These are phyloP conservation scores for Cyberlindnera suaveolens DNA, from an alignment of 805 yeast species.

Conservation along the genomic window DNA sequence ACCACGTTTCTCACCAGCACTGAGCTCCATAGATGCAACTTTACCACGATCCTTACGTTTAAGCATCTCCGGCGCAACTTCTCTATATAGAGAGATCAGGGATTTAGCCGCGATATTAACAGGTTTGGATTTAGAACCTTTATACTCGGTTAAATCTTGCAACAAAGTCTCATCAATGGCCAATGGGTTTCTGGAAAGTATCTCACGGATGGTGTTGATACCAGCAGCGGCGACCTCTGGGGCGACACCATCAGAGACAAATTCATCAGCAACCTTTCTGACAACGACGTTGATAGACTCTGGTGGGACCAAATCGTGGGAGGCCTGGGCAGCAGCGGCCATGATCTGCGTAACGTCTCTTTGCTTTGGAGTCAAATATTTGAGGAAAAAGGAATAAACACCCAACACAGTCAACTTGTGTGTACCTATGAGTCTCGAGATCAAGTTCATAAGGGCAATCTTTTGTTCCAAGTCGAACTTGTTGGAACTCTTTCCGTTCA, in stretches of 20 bases:
- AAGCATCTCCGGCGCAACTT: conserved; percentile 95
- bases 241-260: conserved; percentile 97
- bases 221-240: conserved; percentile 99
- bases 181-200: conserved; percentile 86
- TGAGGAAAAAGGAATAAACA: conserved; percentile 79
- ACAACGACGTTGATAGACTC: conserved; percentile 77
- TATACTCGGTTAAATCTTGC: conserved; percentile 86
- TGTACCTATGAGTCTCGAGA: conserved; percentile 87
- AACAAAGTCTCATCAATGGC: conserved; percentile 85
- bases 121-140: conserved; percentile 88
- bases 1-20: conserved; percentile 49
- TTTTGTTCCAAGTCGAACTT: conserved; percentile 82
- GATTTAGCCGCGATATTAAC: conserved; percentile 94
- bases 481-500: conserved; percentile 62
- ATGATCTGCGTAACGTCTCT: conserved; percentile 88
- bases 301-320: conserved; percentile 97
- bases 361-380: conserved; percentile 92
- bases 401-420: conserved; percentile 91
- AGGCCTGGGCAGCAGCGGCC: conserved; percentile 96
- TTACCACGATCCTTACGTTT: conserved; percentile 90
- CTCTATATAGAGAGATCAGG: conserved; percentile 80
- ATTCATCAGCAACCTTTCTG: conserved; percentile 93
- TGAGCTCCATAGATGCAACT: conserved; percentile 76
- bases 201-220: conserved; percentile 89
- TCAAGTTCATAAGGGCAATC: conserved; percentile 77